Percentiles rank a stretch among this genome's conserved stretches.
These are phyloP conservation scores for Fusarium proliferatum DNA, from an alignment of 2,329 filamentous ascomycete genomes.

Conservation along the genomic window DNA sequence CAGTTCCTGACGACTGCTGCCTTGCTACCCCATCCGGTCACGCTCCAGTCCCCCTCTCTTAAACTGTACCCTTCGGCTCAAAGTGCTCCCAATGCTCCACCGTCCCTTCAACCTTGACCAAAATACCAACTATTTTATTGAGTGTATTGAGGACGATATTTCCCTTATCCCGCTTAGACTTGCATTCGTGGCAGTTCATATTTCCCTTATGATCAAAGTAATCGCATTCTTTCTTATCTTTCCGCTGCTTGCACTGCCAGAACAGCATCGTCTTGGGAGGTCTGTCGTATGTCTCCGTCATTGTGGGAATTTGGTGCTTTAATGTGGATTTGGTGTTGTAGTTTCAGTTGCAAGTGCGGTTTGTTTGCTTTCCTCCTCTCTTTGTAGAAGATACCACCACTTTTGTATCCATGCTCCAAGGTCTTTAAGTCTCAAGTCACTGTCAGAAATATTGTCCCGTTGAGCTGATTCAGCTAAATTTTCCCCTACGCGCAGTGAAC, in stretches of 20 bases:
- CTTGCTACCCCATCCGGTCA: accelerated
- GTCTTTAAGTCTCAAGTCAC: accelerated
- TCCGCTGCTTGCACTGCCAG: not conserved
- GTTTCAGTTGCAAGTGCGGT: accelerated
- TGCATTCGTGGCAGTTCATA: accelerated
- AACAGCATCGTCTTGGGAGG: not conserved
- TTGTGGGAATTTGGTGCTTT: accelerated
- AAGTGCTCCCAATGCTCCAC: not conserved
- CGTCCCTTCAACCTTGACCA: too few relatives aligned
- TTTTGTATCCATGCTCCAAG: accelerated
- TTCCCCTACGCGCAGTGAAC: too few relatives aligned
- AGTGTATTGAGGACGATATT: not conserved
- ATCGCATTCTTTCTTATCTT: too few relatives aligned
- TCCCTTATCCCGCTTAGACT: accelerated
- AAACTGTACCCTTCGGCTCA: accelerated
- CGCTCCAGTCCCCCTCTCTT: accelerated
- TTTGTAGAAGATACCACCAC: accelerated
- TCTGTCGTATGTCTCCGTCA: not conserved
- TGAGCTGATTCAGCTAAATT: not conserved
- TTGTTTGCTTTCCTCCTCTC: not conserved
- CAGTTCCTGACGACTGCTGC: accelerated
- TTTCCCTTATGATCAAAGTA: not conserved
- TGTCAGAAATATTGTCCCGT: accelerated
- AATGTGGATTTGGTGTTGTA: accelerated
- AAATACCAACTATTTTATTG: too few relatives aligned